Evolutionary conservation across 768 basidiomycete genomes (phyloP).

Genomic region (Mycena rosella): DNA sequence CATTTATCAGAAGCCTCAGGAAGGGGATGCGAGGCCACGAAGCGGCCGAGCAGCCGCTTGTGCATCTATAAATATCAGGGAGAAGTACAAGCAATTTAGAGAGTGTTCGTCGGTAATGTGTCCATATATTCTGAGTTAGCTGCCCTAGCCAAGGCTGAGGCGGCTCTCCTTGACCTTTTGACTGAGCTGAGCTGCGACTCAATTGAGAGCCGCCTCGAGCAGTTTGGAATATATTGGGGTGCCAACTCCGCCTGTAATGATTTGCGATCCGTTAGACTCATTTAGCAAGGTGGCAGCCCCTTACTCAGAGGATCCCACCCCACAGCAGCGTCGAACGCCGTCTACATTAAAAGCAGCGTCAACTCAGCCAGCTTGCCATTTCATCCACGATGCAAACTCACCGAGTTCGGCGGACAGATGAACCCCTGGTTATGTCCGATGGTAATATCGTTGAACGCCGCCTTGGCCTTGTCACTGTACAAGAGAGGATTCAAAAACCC

Average conservation of each 20-base stretch:
- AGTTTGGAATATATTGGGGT: slow-evolving; percentile 1
- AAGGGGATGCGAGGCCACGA: too few relatives aligned
- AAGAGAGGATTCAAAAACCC: slow-evolving; percentile 48
- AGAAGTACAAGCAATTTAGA: slow-evolving; percentile 1
- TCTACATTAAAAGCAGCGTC: neutral
- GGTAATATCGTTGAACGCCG: slow-evolving; percentile 6
- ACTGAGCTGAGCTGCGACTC: neutral
- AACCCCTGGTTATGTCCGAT: slow-evolving; percentile 22
- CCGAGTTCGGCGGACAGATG: neutral
- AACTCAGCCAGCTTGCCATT: neutral
- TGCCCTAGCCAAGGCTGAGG: neutral
- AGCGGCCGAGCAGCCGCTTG: too few relatives aligned
- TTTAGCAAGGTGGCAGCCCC: neutral
- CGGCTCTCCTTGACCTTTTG: slow-evolving; percentile 1
- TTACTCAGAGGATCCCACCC: slow-evolving; percentile 18
- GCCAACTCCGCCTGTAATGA: slow-evolving; percentile 1
- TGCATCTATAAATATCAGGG: neutral
- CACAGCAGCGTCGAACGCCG: slow-evolving; percentile 2
- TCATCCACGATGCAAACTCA: neutral
- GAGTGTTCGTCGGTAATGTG: neutral
- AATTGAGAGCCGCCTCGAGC: neutral
- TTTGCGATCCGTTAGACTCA: neutral
- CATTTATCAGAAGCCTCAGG: neutral
- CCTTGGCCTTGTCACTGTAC: neutral
- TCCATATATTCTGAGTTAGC: neutral